phyloP scores from a whole-genome alignment of 1,284 basidiomycete species.

The Cryptococcus depauperatus region DNA sequence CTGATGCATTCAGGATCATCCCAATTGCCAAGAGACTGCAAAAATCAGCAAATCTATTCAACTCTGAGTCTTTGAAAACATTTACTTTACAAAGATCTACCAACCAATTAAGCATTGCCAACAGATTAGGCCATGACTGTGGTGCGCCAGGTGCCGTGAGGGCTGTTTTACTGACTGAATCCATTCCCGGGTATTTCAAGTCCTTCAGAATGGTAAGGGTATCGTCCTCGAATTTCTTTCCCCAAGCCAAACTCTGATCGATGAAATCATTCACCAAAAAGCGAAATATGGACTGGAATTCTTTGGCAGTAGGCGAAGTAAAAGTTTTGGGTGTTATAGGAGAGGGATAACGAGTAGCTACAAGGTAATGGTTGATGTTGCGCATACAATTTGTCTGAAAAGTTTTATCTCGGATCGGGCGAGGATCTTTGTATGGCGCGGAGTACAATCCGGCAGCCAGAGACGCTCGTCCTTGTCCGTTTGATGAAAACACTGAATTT shows the following conservation, averaged over 20 bases:
- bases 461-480: constrained; percentile 51
- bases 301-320: constrained; percentile 66
- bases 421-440: constrained; percentile 58
- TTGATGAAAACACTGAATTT: constrained; percentile 48
- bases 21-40: constrained; percentile 48
- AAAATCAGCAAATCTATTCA: background rate
- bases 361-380: constrained; percentile 63
- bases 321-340: constrained; percentile 57
- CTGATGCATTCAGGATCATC: constrained; percentile 61
- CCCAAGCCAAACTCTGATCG: constrained; percentile 55
- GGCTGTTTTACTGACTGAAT: constrained; percentile 68
- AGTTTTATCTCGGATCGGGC: constrained; percentile 62
- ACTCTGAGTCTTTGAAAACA: background rate
- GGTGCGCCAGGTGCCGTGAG: constrained; percentile 73
- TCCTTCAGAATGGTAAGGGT: constrained; percentile 60
- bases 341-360: constrained; percentile 54
- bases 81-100: constrained; percentile 64
- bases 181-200: constrained; percentile 65
- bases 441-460: constrained; percentile 47
- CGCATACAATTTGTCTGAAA: constrained; percentile 66
- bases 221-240: constrained; percentile 67
- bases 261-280: constrained; percentile 59
- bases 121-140: constrained; percentile 71
- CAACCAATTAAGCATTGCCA: constrained; percentile 80
- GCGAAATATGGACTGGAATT: constrained; percentile 71